Conservation (phyloP, 139 green algal species). For the Coelastrella sp. region DNA sequence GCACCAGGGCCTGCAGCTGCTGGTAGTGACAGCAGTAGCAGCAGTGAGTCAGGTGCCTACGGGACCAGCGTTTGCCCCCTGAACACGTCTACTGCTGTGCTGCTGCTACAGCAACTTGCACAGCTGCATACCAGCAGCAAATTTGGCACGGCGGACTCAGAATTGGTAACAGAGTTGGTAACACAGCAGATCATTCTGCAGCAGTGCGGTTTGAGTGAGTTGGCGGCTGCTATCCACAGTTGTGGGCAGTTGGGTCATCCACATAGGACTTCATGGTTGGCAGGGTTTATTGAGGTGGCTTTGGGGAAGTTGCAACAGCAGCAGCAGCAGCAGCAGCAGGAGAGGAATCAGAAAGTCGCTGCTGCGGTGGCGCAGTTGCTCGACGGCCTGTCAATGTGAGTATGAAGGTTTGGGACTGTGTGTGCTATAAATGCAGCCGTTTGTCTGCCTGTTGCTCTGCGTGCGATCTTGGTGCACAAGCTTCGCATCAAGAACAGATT, state of each 20-base stretch:
- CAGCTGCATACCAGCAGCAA: background rate
- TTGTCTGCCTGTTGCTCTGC: background rate
- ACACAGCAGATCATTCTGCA: background rate
- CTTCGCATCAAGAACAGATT: background rate
- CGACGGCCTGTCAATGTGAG: constrained; percentile 34
- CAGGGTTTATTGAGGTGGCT: background rate
- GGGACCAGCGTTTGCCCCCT: background rate
- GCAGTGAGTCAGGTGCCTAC: background rate
- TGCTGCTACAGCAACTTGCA: background rate
- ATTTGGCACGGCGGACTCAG: background rate
- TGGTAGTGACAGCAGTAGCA: background rate
- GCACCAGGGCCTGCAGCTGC: background rate
- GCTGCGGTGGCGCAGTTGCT: background rate
- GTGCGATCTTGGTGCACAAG: background rate
- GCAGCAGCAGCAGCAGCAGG: background rate
- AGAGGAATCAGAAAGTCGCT: background rate
- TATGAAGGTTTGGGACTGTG: background rate
- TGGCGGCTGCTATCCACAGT: background rate
- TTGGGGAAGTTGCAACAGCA: background rate
- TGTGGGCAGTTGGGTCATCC: constrained; percentile 10
- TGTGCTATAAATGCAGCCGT: background rate
- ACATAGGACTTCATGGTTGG: constrained; percentile 5
- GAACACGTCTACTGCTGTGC: background rate
- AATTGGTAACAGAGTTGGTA: background rate
- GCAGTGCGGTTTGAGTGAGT: background rate